These are phyloP conservation scores for Tetradesmus lagerheimii DNA, from an alignment of 139 green algal species.

Conservation along the genomic window DNA sequence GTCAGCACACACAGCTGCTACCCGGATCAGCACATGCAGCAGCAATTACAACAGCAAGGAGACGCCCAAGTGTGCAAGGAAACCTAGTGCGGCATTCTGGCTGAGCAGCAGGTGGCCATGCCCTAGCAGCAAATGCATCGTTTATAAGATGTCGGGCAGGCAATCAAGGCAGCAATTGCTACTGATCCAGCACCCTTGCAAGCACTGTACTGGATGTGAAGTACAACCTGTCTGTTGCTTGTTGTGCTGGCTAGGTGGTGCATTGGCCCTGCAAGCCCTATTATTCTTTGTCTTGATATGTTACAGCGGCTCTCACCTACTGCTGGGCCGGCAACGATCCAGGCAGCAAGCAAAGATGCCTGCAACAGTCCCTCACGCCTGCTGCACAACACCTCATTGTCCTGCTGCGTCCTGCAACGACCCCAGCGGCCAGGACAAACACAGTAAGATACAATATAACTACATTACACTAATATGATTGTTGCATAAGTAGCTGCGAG, in stretches of 20 bases:
- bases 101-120: no score
- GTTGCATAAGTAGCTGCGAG: background rate
- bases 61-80: no score
- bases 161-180: no score
- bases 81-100: no score
- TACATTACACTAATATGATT: background rate
- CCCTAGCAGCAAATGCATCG: no score
- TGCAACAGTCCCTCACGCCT: slow-evolving; percentile 4
- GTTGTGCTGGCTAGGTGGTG: background rate
- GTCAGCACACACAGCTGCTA: no score
- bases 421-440: background rate
- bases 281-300: no score
- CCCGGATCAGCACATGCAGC: no score
- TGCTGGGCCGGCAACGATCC: slow-evolving; percentile 2
- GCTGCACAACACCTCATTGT: slow-evolving; percentile 4
- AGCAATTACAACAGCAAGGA: no score
- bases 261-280: background rate
- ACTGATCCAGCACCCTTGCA: no score
- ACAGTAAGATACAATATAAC: background rate
- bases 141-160: no score
- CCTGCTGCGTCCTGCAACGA: slow-evolving; percentile 17
- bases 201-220: no score
- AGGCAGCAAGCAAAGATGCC: background rate
- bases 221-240: background rate
- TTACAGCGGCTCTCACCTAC: background rate